Evolutionary conservation across 805 yeast species (phyloP).

Genomic region (Pichia gijzeniarum): DNA sequence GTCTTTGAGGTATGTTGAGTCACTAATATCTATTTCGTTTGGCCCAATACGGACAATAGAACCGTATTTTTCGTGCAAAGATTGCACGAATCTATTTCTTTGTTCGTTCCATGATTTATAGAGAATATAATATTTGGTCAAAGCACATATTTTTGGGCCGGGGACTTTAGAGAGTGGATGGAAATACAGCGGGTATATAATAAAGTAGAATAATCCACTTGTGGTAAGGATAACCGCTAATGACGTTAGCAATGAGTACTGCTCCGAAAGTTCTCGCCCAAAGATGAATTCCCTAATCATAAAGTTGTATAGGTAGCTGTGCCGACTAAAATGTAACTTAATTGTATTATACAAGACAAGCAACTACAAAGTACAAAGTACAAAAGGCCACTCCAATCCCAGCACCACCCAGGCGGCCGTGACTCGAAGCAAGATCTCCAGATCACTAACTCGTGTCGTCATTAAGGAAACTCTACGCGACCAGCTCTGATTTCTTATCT

Average conservation of each 20-base stretch:
- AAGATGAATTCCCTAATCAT: slow-evolving; percentile 3
- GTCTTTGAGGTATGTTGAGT: slow-evolving; percentile 43
- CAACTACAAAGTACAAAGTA: neutral
- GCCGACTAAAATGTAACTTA: too few relatives aligned
- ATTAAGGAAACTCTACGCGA: too few relatives aligned
- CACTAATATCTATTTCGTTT: slow-evolving; percentile 51
- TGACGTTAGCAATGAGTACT: neutral
- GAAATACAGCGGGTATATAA: slow-evolving; percentile 40
- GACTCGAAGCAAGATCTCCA: too few relatives aligned
- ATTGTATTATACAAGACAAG: too few relatives aligned
- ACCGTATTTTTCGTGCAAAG: slow-evolving; percentile 51
- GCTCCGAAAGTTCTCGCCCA: neutral
- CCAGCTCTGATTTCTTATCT: too few relatives aligned
- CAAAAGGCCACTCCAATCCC: too few relatives aligned
- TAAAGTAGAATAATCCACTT: slow-evolving; percentile 8
- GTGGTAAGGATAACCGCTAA: slow-evolving; percentile 6
- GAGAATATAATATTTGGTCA: slow-evolving; percentile 36
- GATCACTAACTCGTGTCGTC: too few relatives aligned
- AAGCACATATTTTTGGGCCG: slow-evolving; percentile 49
- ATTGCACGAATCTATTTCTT: slow-evolving; percentile 43
- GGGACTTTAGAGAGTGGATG: slow-evolving; percentile 49
- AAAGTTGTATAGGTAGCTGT: too few relatives aligned
- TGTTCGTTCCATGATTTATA: slow-evolving; percentile 41
- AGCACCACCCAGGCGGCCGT: too few relatives aligned
- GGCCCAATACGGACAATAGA: slow-evolving; percentile 59